Base-by-base conservation (phyloP, 164 flowering plant species). In the Magnolia sinica region DNA sequence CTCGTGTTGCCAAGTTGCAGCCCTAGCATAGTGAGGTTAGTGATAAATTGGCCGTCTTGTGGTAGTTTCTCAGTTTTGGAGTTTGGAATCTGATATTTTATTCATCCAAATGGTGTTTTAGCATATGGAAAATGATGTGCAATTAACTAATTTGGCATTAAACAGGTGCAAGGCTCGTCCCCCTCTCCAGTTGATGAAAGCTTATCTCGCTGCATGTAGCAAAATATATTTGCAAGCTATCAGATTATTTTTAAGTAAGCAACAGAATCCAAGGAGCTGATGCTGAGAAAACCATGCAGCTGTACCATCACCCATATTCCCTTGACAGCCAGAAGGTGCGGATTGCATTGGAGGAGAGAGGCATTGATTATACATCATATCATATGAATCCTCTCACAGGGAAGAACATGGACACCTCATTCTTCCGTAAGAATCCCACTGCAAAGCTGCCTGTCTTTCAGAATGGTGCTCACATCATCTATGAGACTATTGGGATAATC, bases 251-350 rank as follows among this genome's bases (percentile, higher is more conserved):
- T 70, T 70, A 10, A 19, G 45, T 50, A 20, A 70, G 18, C 23
- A n/a, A 50, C 2, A 70, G 58, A 70, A 49, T 70, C 73, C 27
- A 50, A 70, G 22, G 29, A 64, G 67, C 68, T 74, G 71, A 80
- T 82, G 79, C 78, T 69, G 19, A 79, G 79, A 73, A 79, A 80
- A 79, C 74, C 79, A 95, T 95, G 99, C 99, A 95, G 90, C 85
- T 95, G 16, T 93, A 92, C 83, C 99, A 93, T 81, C 99, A 93
- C 76, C 97, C 98, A 1, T 91, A 78, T 76, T 92, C 98, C 6
- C 65, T 95, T 79, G 93, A 93, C 84, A 93, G 98, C 87, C 99
- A 93, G 82, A 95, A 89, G 79, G 99, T 92, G 77, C 89, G 99
- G 83, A 91, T 95, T 72, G 93, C 94, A 68, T 85, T 95, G 85